These are phyloP conservation scores for Lipomyces yamadae DNA, from an alignment of 805 yeast genomes.

Conservation along the genomic window DNA sequence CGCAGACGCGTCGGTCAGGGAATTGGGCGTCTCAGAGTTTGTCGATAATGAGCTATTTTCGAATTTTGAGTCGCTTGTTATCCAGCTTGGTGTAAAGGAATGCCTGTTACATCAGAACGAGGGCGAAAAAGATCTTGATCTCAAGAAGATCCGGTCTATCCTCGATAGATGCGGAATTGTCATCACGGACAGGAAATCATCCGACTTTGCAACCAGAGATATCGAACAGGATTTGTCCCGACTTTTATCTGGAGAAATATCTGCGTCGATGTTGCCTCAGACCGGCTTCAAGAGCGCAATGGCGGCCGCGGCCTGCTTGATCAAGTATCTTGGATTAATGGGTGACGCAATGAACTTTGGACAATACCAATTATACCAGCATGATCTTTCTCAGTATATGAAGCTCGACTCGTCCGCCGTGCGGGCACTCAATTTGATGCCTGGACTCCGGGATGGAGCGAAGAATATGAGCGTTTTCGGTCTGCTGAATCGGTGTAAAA, in stretches of 20 bases:
- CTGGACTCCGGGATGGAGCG: slow-evolving; percentile 55
- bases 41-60: slow-evolving; percentile 86
- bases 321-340: slow-evolving; percentile 69
- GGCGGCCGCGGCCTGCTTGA: slow-evolving; percentile 67
- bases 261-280: slow-evolving; percentile 41
- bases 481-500: slow-evolving; percentile 83
- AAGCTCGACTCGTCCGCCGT: slow-evolving; percentile 89
- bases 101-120: slow-evolving; percentile 63
- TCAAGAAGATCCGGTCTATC: slow-evolving; percentile 68
- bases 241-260: slow-evolving; percentile 56
- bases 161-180: slow-evolving; percentile 80
- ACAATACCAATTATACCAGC: slow-evolving; percentile 60
- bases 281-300: slow-evolving; percentile 57
- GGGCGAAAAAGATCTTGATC: slow-evolving; percentile 55
- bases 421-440: slow-evolving; percentile 84
- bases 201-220: slow-evolving; percentile 67
- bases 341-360: slow-evolving; percentile 61
- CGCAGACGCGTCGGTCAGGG: slow-evolving; percentile 69
- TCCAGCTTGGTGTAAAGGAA: slow-evolving; percentile 90
- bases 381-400: slow-evolving; percentile 81
- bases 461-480: slow-evolving; percentile 74
- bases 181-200: slow-evolving; percentile 60
- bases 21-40: slow-evolving; percentile 76
- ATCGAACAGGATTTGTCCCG: slow-evolving; percentile 79
- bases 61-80: slow-evolving; percentile 80